These are phyloP conservation scores for Glebionis coronaria DNA, from an alignment of 129 eudicot genomes.

Conservation along the genomic window DNA sequence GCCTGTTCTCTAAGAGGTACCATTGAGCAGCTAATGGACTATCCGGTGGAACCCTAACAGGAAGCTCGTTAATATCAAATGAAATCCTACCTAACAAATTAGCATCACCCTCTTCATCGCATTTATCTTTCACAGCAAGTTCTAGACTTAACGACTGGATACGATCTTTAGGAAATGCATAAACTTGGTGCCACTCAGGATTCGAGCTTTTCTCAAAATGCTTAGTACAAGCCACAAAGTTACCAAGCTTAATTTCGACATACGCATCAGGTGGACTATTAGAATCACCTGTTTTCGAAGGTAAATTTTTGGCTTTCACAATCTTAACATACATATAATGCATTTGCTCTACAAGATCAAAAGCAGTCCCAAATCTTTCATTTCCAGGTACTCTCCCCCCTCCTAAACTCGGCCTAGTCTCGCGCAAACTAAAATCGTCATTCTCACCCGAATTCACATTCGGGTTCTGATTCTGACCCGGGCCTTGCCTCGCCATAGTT, in stretches of 20 bases:
- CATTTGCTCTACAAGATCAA: conserved; percentile 42
- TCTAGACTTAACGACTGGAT: conserved; percentile 30
- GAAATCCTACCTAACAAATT: conserved; percentile 26
- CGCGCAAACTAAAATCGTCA: conserved; percentile 30
- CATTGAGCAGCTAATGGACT: conserved; percentile 39
- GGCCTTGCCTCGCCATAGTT: background rate
- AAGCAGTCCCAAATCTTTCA: conserved; percentile 34
- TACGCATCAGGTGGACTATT: conserved; percentile 16
- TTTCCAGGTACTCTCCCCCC: conserved; percentile 40
- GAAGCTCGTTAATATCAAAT: conserved; percentile 32
- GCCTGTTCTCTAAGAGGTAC: conserved; percentile 26
- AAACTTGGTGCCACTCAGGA: conserved; percentile 37
- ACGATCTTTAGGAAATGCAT: conserved; percentile 29
- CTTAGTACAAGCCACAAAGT: conserved; percentile 17
- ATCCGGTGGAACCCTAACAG: conserved; percentile 33
- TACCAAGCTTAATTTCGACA: conserved; percentile 35
- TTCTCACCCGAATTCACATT: background rate
- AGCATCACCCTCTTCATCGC: background rate
- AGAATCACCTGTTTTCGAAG: conserved; percentile 19
- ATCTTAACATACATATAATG: conserved; percentile 30
- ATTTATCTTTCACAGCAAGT: conserved; percentile 23
- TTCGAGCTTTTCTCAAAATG: conserved; percentile 26
- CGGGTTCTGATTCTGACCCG: conserved; percentile 3
- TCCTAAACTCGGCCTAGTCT: conserved; percentile 34
- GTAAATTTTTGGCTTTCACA: conserved; percentile 29